Conservation (phyloP, 306 rosid species). For the Prunus salicina region DNA sequence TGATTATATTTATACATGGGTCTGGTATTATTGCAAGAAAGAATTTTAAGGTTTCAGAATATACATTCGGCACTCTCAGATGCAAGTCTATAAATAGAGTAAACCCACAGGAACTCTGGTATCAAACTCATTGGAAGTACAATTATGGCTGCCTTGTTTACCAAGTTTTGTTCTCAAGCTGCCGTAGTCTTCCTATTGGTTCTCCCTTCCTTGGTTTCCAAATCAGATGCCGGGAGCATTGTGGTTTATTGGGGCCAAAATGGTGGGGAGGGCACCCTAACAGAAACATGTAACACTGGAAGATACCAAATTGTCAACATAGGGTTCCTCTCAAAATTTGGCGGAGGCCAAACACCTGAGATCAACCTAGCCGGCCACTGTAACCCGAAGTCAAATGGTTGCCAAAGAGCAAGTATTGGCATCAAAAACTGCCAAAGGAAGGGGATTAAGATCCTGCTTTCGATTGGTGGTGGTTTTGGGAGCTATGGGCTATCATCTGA, state of each 20-base stretch:
- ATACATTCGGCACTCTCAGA: not conserved
- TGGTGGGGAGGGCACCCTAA: not conserved
- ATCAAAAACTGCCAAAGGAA: conserved; percentile 14
- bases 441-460: conserved; percentile 40
- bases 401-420: conserved; percentile 4
- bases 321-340: conserved; percentile 8
- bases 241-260: conserved; percentile 32
- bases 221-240: not conserved
- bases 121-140: not conserved
- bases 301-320: conserved; percentile 18
- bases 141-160: conserved; percentile 5
- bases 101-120: not conserved
- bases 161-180: not conserved
- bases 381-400: conserved; percentile 22
- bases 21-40: too few species aligned
- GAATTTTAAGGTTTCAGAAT: too few species aligned
- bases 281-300: conserved; percentile 16
- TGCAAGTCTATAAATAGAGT: not conserved
- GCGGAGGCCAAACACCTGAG: conserved; percentile 20
- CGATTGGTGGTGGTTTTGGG: conserved; percentile 26
- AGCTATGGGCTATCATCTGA: conserved; percentile 25
- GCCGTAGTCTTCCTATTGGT: not conserved
- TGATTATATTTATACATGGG: too few species aligned
- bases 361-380: conserved; percentile 48
- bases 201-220: not conserved